These are phyloP conservation scores for Gossypium thurberi DNA, from an alignment of 345 rosid genomes.

Conservation along the genomic window DNA sequence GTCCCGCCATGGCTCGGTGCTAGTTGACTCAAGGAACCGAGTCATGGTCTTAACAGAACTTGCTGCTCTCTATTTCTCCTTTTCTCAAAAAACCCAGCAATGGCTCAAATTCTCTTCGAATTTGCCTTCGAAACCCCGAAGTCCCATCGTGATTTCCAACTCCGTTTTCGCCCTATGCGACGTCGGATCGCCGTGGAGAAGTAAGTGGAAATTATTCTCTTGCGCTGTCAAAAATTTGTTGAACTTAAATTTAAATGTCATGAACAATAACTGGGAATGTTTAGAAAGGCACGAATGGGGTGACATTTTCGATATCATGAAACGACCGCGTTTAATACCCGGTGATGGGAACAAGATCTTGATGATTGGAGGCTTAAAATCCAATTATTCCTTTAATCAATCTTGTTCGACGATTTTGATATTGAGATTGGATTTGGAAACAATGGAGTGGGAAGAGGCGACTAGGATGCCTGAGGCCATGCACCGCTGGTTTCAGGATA, in stretches of 20 bases:
- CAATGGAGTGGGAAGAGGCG: conserved; percentile 83
- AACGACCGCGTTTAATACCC: conserved; percentile 69
- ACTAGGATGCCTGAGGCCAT: conserved; percentile 81
- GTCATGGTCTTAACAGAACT: conserved; percentile 82
- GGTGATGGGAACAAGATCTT: conserved; percentile 49
- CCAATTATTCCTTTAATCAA: conserved; percentile 62
- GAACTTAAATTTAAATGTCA: conserved; percentile 28
- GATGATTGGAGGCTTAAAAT: conserved; percentile 84
- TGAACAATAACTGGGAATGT: conserved; percentile 60
- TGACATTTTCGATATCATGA: conserved; percentile 67
- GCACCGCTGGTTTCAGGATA: conserved; percentile 64
- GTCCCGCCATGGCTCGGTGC: conserved; percentile 78
- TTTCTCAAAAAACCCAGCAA: neutral
- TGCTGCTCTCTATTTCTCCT: conserved; percentile 58
- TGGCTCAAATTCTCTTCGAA: conserved; percentile 6
- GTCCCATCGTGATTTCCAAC: conserved; percentile 57
- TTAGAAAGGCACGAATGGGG: conserved; percentile 82
- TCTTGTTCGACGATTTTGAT: conserved; percentile 75
- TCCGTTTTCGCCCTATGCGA: conserved; percentile 72
- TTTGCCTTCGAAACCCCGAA: conserved; percentile 58
- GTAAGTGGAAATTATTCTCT: conserved; percentile 75
- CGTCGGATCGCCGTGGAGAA: conserved; percentile 86
- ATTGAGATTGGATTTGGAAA: conserved; percentile 66
- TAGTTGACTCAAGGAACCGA: conserved; percentile 56
- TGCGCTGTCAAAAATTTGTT: conserved; percentile 33